phyloP scores from a whole-genome alignment of 192 early-diverging fungal genomes.

The Coemansia umbellata region DNA sequence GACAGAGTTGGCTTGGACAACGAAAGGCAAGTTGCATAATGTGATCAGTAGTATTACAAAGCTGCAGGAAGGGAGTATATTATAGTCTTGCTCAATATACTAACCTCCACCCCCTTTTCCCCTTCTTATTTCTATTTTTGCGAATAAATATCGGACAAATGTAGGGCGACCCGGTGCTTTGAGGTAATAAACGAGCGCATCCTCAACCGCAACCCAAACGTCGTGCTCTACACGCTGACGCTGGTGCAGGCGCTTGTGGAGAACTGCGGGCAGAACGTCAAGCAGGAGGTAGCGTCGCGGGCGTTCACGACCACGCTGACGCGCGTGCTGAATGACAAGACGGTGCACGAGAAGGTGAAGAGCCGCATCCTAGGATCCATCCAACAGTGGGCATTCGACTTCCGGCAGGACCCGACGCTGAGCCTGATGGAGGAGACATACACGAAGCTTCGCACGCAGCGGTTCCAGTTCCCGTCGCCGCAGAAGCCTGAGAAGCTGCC shows the following conservation, averaged over 20 bases:
- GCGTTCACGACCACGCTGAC: constrained; percentile 77
- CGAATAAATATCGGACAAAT: no score
- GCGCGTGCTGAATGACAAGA: constrained; percentile 68
- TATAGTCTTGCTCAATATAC: no score
- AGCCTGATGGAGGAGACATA: constrained; percentile 79
- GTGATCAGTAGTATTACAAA: no score
- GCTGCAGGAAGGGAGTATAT: no score
- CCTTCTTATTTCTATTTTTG: not conserved
- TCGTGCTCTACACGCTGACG: constrained; percentile 66
- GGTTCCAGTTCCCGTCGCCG: constrained; percentile 67
- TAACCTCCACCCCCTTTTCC: no score
- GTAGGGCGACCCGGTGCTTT: constrained; percentile 66
- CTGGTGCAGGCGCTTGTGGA: constrained; percentile 87
- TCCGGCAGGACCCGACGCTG: constrained; percentile 71
- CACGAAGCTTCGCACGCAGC: constrained; percentile 44
- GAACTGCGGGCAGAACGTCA: constrained; percentile 78
- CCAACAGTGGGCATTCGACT: constrained; percentile 88
- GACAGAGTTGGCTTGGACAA: constrained; percentile 58
- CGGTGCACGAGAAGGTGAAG: constrained; percentile 75
- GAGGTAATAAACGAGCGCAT: constrained; percentile 69
- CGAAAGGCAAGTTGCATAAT: constrained; percentile 28
- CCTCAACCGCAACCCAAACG: constrained; percentile 75
- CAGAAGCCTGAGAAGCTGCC: constrained; percentile 78
- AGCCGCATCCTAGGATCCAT: constrained; percentile 81
- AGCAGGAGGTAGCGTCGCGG: constrained; percentile 82